Percentiles rank a stretch among this genome's conserved stretches.
These are phyloP conservation scores for Talaromyces adpressus DNA, from an alignment of 495 filamentous ascomycete species.

Conservation along the genomic window DNA sequence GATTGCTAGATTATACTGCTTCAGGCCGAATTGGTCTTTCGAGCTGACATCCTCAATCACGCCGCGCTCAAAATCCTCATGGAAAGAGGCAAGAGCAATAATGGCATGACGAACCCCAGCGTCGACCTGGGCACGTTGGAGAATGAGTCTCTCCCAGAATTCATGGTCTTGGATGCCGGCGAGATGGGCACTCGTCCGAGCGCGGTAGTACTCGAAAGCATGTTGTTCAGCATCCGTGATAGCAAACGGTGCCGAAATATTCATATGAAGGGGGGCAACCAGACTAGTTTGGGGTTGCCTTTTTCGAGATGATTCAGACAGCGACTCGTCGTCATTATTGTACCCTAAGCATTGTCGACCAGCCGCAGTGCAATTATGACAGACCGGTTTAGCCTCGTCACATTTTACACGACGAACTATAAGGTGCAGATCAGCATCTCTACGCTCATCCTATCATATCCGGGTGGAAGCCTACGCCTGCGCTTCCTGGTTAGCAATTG, in stretches of 20 bases:
- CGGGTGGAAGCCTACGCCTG: neutral
- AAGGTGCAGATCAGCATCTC: neutral
- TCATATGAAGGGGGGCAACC: neutral
- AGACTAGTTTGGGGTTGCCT: neutral
- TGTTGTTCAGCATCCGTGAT: conserved; percentile 27
- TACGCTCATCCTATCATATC: neutral
- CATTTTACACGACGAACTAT: conserved; percentile 36
- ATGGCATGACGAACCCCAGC: conserved; percentile 52
- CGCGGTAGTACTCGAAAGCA: conserved; percentile 51
- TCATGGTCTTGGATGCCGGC: conserved; percentile 52
- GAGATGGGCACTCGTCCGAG: conserved; percentile 30
- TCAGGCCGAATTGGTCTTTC: conserved; percentile 26
- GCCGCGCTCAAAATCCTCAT: conserved; percentile 44
- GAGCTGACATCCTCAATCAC: neutral
- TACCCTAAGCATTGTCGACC: conserved; percentile 17
- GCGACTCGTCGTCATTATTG: neutral
- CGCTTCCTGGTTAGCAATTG: neutral
- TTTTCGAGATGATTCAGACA: neutral
- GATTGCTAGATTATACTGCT: conserved; percentile 47
- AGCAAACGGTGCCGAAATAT: neutral
- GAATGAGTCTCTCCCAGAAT: conserved; percentile 44
- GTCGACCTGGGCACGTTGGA: conserved; percentile 49
- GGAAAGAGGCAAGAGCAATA: conserved; percentile 51
- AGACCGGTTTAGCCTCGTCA: conserved; percentile 32
- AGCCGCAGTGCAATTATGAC: conserved; percentile 18